Percentiles rank a stretch among this genome's conserved stretches.
Evolutionary conservation across 371 early-diverging fungal species (phyloP).

Genomic region (Haplosporangium sp.): DNA sequence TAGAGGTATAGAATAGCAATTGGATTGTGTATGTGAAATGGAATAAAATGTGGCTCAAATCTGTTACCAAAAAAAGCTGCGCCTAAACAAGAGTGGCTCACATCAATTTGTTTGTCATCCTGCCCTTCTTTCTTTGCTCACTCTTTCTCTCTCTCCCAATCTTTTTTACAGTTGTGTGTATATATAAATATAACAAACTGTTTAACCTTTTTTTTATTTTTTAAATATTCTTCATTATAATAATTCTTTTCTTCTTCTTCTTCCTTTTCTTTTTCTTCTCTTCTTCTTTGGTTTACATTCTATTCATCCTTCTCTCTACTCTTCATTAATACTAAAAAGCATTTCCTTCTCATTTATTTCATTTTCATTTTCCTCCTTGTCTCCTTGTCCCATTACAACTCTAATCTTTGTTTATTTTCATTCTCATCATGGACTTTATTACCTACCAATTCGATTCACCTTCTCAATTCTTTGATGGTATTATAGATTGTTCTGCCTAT

Average conservation of each 20-base stretch:
- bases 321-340: not conserved
- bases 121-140: too few species aligned
- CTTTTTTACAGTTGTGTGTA: too few species aligned
- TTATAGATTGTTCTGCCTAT: not conserved
- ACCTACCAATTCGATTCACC: slow-evolving; percentile 54
- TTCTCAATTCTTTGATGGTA: slow-evolving; percentile 66
- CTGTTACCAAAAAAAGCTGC: too few species aligned
- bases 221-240: not conserved
- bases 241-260: not conserved
- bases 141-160: too few species aligned
- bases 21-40: too few species aligned
- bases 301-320: not conserved
- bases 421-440: slow-evolving; percentile 45
- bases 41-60: too few species aligned
- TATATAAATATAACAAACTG: too few species aligned
- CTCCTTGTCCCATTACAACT: not conserved
- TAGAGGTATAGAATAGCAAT: too few species aligned
- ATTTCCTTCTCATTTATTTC: not conserved
- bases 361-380: not conserved
- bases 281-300: not conserved
- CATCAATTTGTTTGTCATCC: too few species aligned
- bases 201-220: not conserved
- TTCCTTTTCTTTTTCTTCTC: not conserved
- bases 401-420: not conserved
- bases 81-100: too few species aligned